phyloP scores from a whole-genome alignment of 1,139 yeast species.

The Pichia sp. region DNA sequence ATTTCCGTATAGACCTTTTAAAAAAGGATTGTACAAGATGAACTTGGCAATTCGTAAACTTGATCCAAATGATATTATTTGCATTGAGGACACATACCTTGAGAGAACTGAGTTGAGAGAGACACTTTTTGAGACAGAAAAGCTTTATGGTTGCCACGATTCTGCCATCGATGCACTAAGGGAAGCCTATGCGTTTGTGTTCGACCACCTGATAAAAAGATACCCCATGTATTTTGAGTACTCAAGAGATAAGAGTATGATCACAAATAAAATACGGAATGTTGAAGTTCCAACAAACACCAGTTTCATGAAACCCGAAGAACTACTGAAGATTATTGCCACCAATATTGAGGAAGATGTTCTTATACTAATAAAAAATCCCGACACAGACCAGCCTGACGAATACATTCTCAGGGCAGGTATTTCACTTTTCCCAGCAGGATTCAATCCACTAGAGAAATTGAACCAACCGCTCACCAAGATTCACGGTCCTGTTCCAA shows the following conservation, averaged over 20 bases:
- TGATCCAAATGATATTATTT: constrained; percentile 55
- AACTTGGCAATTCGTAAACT: constrained; percentile 61
- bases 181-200: constrained; percentile 48
- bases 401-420: constrained; percentile 64
- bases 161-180: constrained; percentile 40
- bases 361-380: constrained; percentile 48
- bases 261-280: constrained; percentile 39
- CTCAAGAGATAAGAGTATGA: constrained; percentile 21
- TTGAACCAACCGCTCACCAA: constrained; percentile 45
- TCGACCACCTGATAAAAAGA: constrained; percentile 42
- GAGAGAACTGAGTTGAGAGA: constrained; percentile 38
- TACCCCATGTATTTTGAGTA: constrained; percentile 41
- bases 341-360: constrained; percentile 63
- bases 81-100: constrained; percentile 58
- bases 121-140: constrained; percentile 35
- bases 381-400: constrained; percentile 32
- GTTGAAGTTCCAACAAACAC: constrained; percentile 32
- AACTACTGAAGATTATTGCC: constrained; percentile 37
- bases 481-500: constrained; percentile 60
- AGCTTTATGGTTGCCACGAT: constrained; percentile 37
- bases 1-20: constrained; percentile 53
- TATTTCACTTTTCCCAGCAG: constrained; percentile 65
- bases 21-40: constrained; percentile 52
- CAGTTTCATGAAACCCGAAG: constrained; percentile 21
- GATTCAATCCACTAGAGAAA: constrained; percentile 57